Base-by-base conservation (phyloP, 352 stramenopile species). In the Thalassiosira ordinaria region DNA sequence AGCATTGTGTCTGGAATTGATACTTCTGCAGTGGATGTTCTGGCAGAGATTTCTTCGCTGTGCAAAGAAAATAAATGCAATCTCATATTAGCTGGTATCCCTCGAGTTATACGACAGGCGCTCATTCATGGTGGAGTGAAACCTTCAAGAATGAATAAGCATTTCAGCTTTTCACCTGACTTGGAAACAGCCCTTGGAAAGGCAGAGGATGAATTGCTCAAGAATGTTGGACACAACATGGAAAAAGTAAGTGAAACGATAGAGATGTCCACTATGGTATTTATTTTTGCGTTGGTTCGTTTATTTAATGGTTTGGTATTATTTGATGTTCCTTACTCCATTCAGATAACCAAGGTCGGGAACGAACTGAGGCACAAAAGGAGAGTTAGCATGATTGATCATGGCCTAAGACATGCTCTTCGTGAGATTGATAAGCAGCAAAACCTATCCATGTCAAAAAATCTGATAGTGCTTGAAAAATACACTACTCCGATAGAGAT, bases 1-100 rank as follows among this genome's bases (percentile, higher is more conserved):
- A 86, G 78, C 2, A 78, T 92, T 31, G 78, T 92, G 0, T 89
- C 82, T 62, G 87, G 87, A 16, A 89, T 92, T 57, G 87, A 92
- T 69, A 89, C 83, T 18, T 84, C 60, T 49, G 78, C 87, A 7
- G 78, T 92, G 20, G 87, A 91, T 49, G 51, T 91, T 11, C 84
- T 92, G 69, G 77, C 52, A 14, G 82, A 92, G 27, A 91, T 91
- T 47, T 61, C 72, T 24, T 67, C 71, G 11, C 37, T 90, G 2
- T 91, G 84, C 53, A 64, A 71, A 46, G 64, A 47, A 1, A 78
- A 83, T 20, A 61, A 77, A 29, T 92, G 87, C 65, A 80, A 87
- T 56, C 60, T 92, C 2, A 86, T 90, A 27, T 55, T 91, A 14
- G 39, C 82, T 35, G 87, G 87, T 18, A 73, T 87, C 5, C 80